These are phyloP conservation scores for Kalmanozyma brasiliensis DNA, from an alignment of 1,284 basidiomycete genomes.

Conservation along the genomic window DNA sequence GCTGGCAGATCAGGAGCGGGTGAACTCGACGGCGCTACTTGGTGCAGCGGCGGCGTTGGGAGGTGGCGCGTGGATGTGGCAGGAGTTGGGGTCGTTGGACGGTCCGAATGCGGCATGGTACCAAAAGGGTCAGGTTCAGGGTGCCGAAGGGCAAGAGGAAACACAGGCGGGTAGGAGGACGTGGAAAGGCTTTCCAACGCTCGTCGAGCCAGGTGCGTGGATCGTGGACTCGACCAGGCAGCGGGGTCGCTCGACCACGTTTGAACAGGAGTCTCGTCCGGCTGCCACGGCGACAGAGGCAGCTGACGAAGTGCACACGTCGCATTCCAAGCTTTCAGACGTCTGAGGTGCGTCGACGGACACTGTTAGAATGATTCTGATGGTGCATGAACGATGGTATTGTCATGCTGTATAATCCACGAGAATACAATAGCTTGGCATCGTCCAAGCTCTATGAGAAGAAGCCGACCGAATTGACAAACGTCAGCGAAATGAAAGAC, in stretches of 20 bases:
- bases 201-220: conserved; percentile 52
- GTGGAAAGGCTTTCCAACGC: conserved; percentile 49
- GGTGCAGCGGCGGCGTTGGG: conserved; percentile 41
- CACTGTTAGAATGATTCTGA: too few species aligned
- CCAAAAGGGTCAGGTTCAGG: conserved; percentile 2
- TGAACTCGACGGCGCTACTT: conserved; percentile 40
- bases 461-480: conserved; percentile 15
- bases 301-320: neutral
- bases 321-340: conserved; percentile 14
- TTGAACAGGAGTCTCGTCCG: conserved; percentile 18
- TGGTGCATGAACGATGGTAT: too few species aligned
- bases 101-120: conserved; percentile 57
- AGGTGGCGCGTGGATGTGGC: conserved; percentile 45
- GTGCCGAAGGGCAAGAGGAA: neutral
- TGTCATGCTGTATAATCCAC: neutral
- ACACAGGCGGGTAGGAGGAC: conserved; percentile 5
- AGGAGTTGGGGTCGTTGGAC: conserved; percentile 49
- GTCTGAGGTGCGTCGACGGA: too few species aligned
- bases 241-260: conserved; percentile 34
- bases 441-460: neutral
- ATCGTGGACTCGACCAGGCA: conserved; percentile 41
- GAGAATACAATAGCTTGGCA: too few species aligned
- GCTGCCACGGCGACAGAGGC: neutral
- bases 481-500: conserved; percentile 12
- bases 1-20: conserved; percentile 36